These are phyloP conservation scores for Colletotrichum sp. DNA, from an alignment of 2,329 filamentous ascomycete species.

Conservation along the genomic window DNA sequence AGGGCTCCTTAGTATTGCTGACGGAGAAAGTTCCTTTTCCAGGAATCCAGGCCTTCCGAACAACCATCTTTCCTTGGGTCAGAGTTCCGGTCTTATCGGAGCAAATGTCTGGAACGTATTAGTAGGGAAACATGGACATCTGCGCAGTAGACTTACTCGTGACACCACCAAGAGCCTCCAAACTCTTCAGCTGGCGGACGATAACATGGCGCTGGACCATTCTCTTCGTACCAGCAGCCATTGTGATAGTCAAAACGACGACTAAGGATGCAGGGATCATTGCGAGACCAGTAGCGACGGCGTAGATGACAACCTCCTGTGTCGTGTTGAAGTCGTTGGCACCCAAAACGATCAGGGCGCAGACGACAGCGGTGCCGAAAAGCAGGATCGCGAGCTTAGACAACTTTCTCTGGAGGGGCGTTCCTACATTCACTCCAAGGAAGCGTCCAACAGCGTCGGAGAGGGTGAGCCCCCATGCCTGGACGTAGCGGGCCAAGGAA, in stretches of 20 bases:
- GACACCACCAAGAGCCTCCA: conserved; percentile 60
- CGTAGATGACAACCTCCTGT: conserved; percentile 48
- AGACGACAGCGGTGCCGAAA: conserved; percentile 62
- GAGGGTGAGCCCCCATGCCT: conserved; percentile 42
- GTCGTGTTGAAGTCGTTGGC: conserved; percentile 43
- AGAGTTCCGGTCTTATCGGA: conserved; percentile 64
- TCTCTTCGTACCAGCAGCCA: conserved; percentile 59
- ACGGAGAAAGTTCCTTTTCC: conserved; percentile 52
- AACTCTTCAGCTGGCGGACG: conserved; percentile 54
- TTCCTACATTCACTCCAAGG: conserved; percentile 61
- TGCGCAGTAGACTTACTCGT: conserved; percentile 30
- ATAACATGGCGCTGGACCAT: conserved; percentile 60
- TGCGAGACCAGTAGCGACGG: conserved; percentile 49
- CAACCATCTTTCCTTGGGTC: conserved; percentile 59
- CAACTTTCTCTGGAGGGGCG: conserved; percentile 72
- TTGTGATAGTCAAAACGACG: conserved; percentile 63
- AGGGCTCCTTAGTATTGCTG: conserved; percentile 55
- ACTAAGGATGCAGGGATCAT: conserved; percentile 57
- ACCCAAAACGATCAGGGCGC: conserved; percentile 49
- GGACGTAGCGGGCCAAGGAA: conserved; percentile 30
- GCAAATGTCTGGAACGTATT: conserved; percentile 48
- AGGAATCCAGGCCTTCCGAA: conserved; percentile 57
- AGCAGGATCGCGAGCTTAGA: conserved; percentile 73
- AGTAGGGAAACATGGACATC: not conserved
- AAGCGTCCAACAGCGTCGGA: conserved; percentile 45